Evolutionary conservation across 345 rosid species (phyloP).

Genomic region (Firmiana major): DNA sequence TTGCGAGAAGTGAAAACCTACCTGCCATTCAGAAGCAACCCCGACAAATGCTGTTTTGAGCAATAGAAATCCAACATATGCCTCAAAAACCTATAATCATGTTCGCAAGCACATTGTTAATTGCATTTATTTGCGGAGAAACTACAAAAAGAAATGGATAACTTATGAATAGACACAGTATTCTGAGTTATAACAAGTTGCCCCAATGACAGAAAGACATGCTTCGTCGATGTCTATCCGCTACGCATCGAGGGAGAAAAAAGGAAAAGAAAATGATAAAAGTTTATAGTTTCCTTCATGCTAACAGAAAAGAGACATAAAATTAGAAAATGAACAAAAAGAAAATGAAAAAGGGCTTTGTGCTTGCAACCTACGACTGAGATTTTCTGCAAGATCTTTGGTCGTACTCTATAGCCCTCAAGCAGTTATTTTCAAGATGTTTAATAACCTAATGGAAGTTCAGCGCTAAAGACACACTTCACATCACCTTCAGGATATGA

Average conservation of each 20-base stretch:
- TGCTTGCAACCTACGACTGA: background rate
- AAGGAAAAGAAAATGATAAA: background rate
- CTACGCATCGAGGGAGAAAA: background rate
- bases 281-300: background rate
- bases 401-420: background rate
- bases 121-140: background rate
- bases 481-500: background rate
- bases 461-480: background rate
- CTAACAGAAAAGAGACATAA: conserved; percentile 3
- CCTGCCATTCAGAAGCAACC: conserved; percentile 94
- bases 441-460: background rate
- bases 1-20: conserved; percentile 9
- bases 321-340: background rate
- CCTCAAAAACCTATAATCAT: conserved; percentile 77
- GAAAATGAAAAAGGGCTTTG: background rate
- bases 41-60: conserved; percentile 73
- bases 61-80: conserved; percentile 80
- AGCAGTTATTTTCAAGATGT: background rate
- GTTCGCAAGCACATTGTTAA: conserved; percentile 14
- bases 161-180: background rate
- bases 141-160: background rate
- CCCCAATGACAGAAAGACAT: background rate
- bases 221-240: background rate
- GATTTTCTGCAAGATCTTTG: background rate
- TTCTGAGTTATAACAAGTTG: background rate